A percentile compares a stretch with the other conserved stretches of the same genome.
These are phyloP conservation scores for Phytopythium boreale DNA, from an alignment of 352 stramenopile species.

Conservation along the genomic window DNA sequence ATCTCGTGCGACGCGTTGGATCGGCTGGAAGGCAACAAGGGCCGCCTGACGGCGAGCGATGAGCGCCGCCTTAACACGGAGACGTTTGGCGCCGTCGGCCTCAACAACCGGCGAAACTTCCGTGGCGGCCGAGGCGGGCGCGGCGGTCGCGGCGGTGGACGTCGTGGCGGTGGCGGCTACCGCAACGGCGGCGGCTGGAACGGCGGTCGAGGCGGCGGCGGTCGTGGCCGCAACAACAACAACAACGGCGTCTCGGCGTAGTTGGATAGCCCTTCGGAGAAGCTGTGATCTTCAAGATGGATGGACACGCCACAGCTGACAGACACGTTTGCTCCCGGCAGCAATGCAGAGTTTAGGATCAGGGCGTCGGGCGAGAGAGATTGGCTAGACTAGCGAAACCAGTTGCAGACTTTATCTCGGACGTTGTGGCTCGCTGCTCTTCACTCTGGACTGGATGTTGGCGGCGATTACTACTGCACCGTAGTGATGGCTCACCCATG, in stretches of 20 bases:
- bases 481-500: too few relatives aligned
- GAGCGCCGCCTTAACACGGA: slow-evolving; percentile 89
- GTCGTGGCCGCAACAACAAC: slow-evolving; percentile 15
- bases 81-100: slow-evolving; percentile 82
- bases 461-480: too few relatives aligned
- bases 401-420: slow-evolving; percentile 1
- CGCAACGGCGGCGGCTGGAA: slow-evolving; percentile 25
- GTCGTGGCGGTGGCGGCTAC: slow-evolving; percentile 33
- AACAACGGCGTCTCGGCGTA: slow-evolving; percentile 12
- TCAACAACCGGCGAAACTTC: slow-evolving; percentile 84
- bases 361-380: background rate
- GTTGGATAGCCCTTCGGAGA: background rate
- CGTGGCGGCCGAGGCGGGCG: slow-evolving; percentile 53
- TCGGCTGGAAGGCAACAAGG: slow-evolving; percentile 64
- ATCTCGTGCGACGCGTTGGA: slow-evolving; percentile 88
- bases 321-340: too few relatives aligned
- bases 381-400: background rate
- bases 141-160: slow-evolving; percentile 22
- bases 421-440: background rate
- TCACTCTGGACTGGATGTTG: too few relatives aligned
- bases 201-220: slow-evolving; percentile 11
- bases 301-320: too few relatives aligned
- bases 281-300: background rate
- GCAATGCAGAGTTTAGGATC: background rate
- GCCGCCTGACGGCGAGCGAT: slow-evolving; percentile 64